Evolutionary conservation across 108 stramenopile species (phyloP).

Genomic region (Cyclotella cryptica): DNA sequence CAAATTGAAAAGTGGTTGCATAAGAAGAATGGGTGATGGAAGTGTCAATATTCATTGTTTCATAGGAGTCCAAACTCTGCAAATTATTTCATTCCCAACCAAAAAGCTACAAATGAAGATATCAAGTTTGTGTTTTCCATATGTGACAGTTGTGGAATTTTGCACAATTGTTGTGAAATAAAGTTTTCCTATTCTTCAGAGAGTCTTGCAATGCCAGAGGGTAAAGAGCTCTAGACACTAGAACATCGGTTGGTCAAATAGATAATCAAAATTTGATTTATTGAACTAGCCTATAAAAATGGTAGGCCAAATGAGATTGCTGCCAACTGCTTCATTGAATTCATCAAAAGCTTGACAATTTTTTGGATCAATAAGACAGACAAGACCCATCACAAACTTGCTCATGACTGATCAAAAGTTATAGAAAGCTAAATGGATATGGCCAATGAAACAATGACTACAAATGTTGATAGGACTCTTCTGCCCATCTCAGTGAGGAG

Average conservation of each 20-base stretch:
- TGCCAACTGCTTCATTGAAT: not conserved
- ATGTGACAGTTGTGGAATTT: not conserved
- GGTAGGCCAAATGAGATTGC: not conserved
- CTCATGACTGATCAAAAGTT: too few relatives aligned
- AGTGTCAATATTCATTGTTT: too few relatives aligned
- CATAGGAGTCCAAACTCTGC: too few relatives aligned
- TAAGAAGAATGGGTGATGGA: constrained; percentile 5
- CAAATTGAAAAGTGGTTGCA: too few relatives aligned
- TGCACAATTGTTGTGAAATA: not conserved
- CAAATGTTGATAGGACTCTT: too few relatives aligned
- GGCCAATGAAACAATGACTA: too few relatives aligned
- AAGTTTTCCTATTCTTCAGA: not conserved
- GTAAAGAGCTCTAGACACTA: not conserved
- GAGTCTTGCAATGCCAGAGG: not conserved
- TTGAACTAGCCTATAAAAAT: not conserved
- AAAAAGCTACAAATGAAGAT: not conserved
- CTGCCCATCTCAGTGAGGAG: too few relatives aligned
- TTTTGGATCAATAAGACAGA: not conserved
- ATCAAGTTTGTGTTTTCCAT: not conserved
- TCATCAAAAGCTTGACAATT: not conserved
- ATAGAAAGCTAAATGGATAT: too few relatives aligned
- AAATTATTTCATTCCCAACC: not conserved
- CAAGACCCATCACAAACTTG: not conserved
- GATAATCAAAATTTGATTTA: not conserved
- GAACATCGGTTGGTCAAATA: not conserved